Conservation (phyloP, 1,139 yeast species). For the Petasospora fabianii region DNA sequence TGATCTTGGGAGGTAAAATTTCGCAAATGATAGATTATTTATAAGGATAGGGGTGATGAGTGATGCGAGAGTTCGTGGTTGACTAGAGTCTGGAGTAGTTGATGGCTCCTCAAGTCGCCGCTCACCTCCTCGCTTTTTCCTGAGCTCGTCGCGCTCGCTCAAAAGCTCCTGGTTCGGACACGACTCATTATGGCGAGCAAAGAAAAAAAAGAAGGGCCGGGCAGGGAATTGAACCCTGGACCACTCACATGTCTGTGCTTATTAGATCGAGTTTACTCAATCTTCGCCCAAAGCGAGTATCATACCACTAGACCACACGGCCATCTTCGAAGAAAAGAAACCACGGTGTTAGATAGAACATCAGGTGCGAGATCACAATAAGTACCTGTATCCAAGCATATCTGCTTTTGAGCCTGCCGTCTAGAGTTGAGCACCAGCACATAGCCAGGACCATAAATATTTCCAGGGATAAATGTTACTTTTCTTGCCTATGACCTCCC, state of each 20-base stretch:
- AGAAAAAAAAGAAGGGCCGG: constrained; percentile 22
- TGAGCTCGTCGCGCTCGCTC: background rate
- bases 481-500: too few species aligned
- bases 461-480: too few species aligned
- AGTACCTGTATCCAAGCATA: too few species aligned
- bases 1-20: background rate
- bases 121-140: background rate
- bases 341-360: background rate
- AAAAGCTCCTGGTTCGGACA: constrained; percentile 2
- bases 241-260: constrained; percentile 26
- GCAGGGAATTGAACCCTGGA: constrained; percentile 29
- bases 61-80: too few species aligned
- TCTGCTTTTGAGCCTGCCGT: too few species aligned
- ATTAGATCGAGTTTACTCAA: constrained; percentile 12
- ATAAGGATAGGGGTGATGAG: too few species aligned
- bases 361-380: too few species aligned
- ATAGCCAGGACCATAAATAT: too few species aligned
- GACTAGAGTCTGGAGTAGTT: too few species aligned
- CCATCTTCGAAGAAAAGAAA: constrained; percentile 13
- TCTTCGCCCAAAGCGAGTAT: constrained; percentile 29
- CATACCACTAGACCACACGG: constrained; percentile 29
- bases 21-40: too few species aligned
- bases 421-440: too few species aligned
- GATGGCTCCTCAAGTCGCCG: background rate
- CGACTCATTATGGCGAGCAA: constrained; percentile 1